Percentiles rank a stretch among this genome's conserved stretches.
Evolutionary conservation across 1,284 basidiomycete species (phyloP).

Genomic region (Bondarzewia mesenterica): DNA sequence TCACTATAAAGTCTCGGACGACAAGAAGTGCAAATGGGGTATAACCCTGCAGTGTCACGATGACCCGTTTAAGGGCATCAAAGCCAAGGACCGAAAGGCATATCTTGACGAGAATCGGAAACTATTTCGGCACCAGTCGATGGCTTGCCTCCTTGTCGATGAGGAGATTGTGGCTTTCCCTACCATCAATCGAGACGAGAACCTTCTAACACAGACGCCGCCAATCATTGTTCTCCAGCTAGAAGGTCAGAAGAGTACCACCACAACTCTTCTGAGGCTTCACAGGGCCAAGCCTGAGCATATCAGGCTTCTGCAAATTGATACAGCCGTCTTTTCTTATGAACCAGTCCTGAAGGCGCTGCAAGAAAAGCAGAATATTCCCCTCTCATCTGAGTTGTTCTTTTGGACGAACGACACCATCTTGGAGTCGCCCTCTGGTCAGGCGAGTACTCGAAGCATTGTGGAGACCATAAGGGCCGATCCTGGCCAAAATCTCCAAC

Average conservation of each 20-base stretch:
- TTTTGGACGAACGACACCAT: conserved; percentile 34
- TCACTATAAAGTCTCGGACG: conserved; percentile 23
- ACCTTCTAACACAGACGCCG: conserved; percentile 34
- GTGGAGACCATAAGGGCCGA: conserved; percentile 25
- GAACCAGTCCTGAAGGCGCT: conserved; percentile 49
- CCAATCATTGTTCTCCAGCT: conserved; percentile 46
- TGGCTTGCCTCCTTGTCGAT: conserved; percentile 42
- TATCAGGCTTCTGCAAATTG: conserved; percentile 45
- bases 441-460: conserved; percentile 15
- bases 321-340: conserved; percentile 53
- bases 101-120: conserved; percentile 33
- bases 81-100: conserved; percentile 16
- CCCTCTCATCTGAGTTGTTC: conserved; percentile 41
- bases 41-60: conserved; percentile 32
- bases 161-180: conserved; percentile 43
- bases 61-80: conserved; percentile 35
- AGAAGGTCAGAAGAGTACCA: conserved; percentile 31
- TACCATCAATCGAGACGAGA: conserved; percentile 44
- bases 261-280: conserved; percentile 30
- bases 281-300: conserved; percentile 23
- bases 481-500: conserved; percentile 33
- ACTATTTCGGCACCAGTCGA: conserved; percentile 41
- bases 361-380: conserved; percentile 33
- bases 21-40: conserved; percentile 34
- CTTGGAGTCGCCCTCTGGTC: conserved; percentile 7